phyloP scores from a whole-genome alignment of 805 yeast genomes.

The Blastobotrys americana region DNA sequence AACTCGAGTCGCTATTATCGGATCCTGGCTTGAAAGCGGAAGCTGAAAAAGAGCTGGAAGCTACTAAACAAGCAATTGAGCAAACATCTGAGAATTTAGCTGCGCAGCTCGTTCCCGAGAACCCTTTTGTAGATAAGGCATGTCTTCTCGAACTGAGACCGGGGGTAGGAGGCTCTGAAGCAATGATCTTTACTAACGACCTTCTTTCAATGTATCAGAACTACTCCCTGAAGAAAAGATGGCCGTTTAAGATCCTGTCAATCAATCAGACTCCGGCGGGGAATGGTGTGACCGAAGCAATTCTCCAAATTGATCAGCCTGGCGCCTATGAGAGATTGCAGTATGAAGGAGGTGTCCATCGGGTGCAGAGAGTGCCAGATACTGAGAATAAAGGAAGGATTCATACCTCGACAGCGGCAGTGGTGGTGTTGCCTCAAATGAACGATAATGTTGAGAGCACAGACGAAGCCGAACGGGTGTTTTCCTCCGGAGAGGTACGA shows the following conservation, averaged over 20 bases:
- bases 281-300: conserved; percentile 65
- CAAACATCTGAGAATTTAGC: conserved; percentile 39
- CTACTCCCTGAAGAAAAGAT: conserved; percentile 55
- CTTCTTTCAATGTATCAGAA: conserved; percentile 72
- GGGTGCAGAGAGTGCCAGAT: conserved; percentile 90
- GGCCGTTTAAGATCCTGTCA: conserved; percentile 62
- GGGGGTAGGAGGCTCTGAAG: conserved; percentile 95
- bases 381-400: conserved; percentile 92
- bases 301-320: conserved; percentile 61
- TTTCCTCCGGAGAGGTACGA: conserved; percentile 80
- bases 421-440: conserved; percentile 81
- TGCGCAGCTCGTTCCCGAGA: conserved; percentile 59
- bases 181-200: conserved; percentile 78
- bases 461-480: conserved; percentile 54
- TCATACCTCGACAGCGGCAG: conserved; percentile 95
- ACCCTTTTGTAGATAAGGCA: conserved; percentile 66
- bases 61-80: conserved; percentile 39
- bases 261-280: conserved; percentile 45
- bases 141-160: conserved; percentile 84
- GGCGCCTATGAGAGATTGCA: conserved; percentile 70
- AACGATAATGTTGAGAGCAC: conserved; percentile 42
- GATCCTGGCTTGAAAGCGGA: conserved; percentile 49
- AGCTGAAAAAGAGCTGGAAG: conserved; percentile 54
- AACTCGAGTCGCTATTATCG: conserved; percentile 38
- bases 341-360: conserved; percentile 90